Percentiles rank a stretch among this genome's conserved stretches.
phyloP scores from a whole-genome alignment of 108 stramenopile species.

The Nannochloropsis salina region DNA sequence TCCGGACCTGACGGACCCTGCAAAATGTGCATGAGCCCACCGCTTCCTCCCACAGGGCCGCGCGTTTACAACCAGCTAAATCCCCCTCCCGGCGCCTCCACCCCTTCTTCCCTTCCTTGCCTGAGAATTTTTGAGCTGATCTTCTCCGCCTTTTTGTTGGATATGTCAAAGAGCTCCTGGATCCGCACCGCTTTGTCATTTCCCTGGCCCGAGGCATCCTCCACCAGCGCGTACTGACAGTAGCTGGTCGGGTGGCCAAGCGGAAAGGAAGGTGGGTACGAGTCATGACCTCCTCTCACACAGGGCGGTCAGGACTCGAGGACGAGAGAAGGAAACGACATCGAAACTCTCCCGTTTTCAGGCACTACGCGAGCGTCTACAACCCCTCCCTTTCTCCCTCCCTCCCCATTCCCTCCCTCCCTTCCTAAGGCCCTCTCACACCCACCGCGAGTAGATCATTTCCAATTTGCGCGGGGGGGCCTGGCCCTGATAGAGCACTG shows the following conservation, averaged over 20 bases:
- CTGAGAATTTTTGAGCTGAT: neutral
- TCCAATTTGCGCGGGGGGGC: neutral
- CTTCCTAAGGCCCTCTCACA: neutral
- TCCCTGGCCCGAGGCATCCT: neutral
- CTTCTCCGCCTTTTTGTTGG: neutral
- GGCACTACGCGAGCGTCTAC: neutral
- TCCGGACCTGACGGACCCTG: too few relatives aligned
- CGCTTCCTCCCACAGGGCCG: too few relatives aligned
- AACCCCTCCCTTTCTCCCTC: neutral
- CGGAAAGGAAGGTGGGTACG: neutral
- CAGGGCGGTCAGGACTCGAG: neutral
- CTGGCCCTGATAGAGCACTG: conserved; percentile 2
- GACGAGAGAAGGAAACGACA: neutral
- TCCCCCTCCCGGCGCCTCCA: too few relatives aligned
- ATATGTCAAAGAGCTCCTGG: neutral
- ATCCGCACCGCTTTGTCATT: neutral
- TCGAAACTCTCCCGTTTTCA: too few relatives aligned
- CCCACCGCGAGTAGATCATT: conserved; percentile 15
- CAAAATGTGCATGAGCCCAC: too few relatives aligned
- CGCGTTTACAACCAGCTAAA: too few relatives aligned
- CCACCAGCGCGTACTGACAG: neutral
- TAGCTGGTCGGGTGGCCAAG: neutral
- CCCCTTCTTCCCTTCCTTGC: neutral
- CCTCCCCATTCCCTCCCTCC: neutral
- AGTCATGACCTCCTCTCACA: neutral